Percentiles rank a stretch among this genome's conserved stretches.
Evolutionary conservation across 2,329 filamentous ascomycete species (phyloP).

Genomic region (Aspergillus japonicus): DNA sequence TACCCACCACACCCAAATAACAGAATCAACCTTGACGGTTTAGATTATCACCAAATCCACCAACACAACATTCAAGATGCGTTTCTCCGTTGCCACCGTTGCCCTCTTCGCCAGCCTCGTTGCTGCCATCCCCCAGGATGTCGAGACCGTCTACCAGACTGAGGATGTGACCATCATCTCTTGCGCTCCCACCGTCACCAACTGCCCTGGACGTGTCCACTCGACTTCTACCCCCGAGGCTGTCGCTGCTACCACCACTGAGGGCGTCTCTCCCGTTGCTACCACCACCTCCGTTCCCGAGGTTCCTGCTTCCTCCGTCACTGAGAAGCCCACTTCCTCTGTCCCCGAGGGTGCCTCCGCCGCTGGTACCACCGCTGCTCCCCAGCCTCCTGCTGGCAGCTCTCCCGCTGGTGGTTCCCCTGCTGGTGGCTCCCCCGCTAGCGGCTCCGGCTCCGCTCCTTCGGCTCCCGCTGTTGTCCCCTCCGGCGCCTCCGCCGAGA

Average conservation of each 20-base stretch:
- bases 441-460: slow-evolving; percentile 8
- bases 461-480: slow-evolving; percentile 19
- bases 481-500: slow-evolving; percentile 15
- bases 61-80: slow-evolving; percentile 40
- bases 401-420: slow-evolving; percentile 2
- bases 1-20: slow-evolving; percentile 12
- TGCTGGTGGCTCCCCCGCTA: slow-evolving; percentile 5
- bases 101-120: slow-evolving; percentile 44
- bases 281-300: slow-evolving; percentile 8
- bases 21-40: slow-evolving; percentile 33
- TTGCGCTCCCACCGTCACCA: slow-evolving; percentile 58
- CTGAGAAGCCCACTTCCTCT: background rate
- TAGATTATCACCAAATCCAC: slow-evolving; percentile 18
- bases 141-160: slow-evolving; percentile 56
- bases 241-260: slow-evolving; percentile 19
- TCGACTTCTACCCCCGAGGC: slow-evolving; percentile 26
- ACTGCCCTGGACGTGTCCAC: slow-evolving; percentile 51
- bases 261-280: slow-evolving; percentile 7
- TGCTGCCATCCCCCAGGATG: slow-evolving; percentile 36
- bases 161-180: slow-evolving; percentile 63
- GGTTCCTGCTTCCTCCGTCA: background rate
- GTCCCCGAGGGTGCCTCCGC: slow-evolving; percentile 1
- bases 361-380: background rate
- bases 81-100: slow-evolving; percentile 43
- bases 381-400: slow-evolving; percentile 7